A percentile compares a stretch with the other conserved stretches of the same genome.
phyloP scores from a whole-genome alignment of 345 rosid species.

The Microthlaspi erraticum region DNA sequence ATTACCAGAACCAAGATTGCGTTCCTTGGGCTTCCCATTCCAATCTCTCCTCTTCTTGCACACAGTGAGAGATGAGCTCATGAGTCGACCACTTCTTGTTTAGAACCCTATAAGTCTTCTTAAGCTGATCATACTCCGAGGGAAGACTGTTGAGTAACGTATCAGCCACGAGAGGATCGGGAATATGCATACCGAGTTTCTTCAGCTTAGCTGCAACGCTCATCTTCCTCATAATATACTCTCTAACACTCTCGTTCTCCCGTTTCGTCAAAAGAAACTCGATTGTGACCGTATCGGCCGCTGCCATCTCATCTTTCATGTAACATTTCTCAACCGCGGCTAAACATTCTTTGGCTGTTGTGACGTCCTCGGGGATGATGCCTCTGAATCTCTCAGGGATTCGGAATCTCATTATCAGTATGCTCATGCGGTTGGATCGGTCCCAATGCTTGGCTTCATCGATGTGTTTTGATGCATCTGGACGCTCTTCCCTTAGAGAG shows the following conservation, averaged over 20 bases:
- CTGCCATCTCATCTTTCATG: background rate
- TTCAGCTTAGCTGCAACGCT: constrained; percentile 25
- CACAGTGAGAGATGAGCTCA: constrained; percentile 31
- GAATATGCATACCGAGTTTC: constrained; percentile 16
- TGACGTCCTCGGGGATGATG: constrained; percentile 26
- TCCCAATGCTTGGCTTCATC: constrained; percentile 24
- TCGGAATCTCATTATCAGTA: constrained; percentile 28
- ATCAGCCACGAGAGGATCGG: background rate
- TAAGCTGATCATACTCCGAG: constrained; percentile 21
- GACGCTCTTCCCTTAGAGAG: constrained; percentile 34
- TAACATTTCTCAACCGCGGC: constrained; percentile 33
- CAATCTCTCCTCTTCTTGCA: constrained; percentile 5
- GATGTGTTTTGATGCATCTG: background rate
- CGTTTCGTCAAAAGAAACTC: background rate
- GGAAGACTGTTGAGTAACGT: constrained; percentile 12
- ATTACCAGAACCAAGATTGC: background rate
- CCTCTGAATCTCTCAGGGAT: constrained; percentile 19
- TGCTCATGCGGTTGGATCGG: constrained; percentile 33
- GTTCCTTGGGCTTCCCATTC: background rate
- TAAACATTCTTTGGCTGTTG: constrained; percentile 24
- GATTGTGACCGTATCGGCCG: background rate
- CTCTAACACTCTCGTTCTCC: constrained; percentile 22
- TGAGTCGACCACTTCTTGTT: constrained; percentile 25
- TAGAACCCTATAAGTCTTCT: background rate
- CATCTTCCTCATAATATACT: constrained; percentile 31